Evolutionary conservation across 2,329 filamentous ascomycete species (phyloP).

Genomic region (Albifimbria verrucaria): DNA sequence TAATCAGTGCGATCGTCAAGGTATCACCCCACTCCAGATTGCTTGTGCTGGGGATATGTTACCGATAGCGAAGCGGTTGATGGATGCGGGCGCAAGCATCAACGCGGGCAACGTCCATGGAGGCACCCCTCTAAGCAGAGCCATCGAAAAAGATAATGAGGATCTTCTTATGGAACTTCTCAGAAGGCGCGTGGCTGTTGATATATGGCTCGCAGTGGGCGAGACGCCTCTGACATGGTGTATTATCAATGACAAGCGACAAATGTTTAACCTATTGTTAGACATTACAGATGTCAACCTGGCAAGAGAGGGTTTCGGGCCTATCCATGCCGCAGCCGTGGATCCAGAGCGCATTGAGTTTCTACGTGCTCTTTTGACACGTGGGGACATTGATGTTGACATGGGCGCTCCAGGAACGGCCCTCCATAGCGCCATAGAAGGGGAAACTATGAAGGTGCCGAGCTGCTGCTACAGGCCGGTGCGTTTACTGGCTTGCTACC

Average conservation of each 20-base stretch:
- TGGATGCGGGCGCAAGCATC: constrained; percentile 11
- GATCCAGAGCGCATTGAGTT: constrained; percentile 7
- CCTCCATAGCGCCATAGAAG: constrained; percentile 10
- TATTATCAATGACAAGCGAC: constrained; percentile 5
- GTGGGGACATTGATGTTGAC: constrained; percentile 5
- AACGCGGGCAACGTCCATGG: constrained; percentile 10
- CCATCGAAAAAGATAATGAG: constrained; percentile 4
- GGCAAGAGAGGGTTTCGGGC: constrained; percentile 1
- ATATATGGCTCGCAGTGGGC: constrained; percentile 6
- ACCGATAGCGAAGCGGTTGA: constrained; percentile 6
- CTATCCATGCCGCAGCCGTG: constrained; percentile 8
- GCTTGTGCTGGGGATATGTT: constrained; percentile 5
- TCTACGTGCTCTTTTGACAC: constrained; percentile 6
- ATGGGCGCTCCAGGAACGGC: not conserved
- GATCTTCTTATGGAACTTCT: constrained; percentile 11
- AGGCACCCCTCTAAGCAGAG: constrained; percentile 9
- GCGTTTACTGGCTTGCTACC: constrained; percentile 11
- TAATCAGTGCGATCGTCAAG: not conserved
- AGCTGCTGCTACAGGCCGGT: constrained; percentile 13
- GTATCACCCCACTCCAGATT: constrained; percentile 8
- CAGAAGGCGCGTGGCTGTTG: constrained; percentile 9
- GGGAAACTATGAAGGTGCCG: constrained; percentile 6
- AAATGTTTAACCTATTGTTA: constrained; percentile 9
- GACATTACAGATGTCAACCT: constrained; percentile 7
- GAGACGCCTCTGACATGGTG: constrained; percentile 7